Base-by-base conservation (phyloP, 805 yeast genomes). In the Metschnikowia cubensis region DNA sequence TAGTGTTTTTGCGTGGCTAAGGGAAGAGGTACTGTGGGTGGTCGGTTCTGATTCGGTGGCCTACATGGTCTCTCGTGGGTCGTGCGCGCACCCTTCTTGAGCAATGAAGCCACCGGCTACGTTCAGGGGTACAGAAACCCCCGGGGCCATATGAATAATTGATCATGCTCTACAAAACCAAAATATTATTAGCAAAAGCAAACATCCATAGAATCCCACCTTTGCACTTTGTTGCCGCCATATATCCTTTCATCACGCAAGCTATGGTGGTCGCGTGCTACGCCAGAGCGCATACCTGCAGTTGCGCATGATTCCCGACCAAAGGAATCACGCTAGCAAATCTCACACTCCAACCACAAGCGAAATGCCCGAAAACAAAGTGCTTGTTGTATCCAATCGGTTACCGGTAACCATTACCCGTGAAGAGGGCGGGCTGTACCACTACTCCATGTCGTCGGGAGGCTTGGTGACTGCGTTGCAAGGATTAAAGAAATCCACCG, bases 391-490 rank as follows among this genome's bases (percentile, higher is more conserved):
- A 1, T 90, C 97, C 8, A 94, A 94, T 69, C 77, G 99, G 60
- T 80, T 94, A 48, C 99, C 99, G 0, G 97, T 94, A 45, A 94
- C 99, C 0, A 88, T 92, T 59, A 82, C 79, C 56, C 77, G 89
- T 48, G 76, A 77, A 14, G 65, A 70, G 1, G 73, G 75, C 41
- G 90, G 92, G 3, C 67, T 77, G 11, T 94, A 89, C 65, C 83
- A 82, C 52, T 94, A 92, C 67, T 70, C 84, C 44, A 89, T 94
- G 97, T 90, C 97, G 31, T 87, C 96, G 1, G 99, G 99, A 25
- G 99, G 99, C 1, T 79, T 94, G 44, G 99, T 95, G 21, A 89
- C 97, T 1, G 99, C 97, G 0, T 73, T 94, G 38, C 96, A 91
- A 62, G 98, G 98, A 1, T 72, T 94, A 48, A 89, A 89, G 66